Evolutionary conservation across 2,329 filamentous ascomycete species (phyloP).

Genomic region (Cadophora sp.): DNA sequence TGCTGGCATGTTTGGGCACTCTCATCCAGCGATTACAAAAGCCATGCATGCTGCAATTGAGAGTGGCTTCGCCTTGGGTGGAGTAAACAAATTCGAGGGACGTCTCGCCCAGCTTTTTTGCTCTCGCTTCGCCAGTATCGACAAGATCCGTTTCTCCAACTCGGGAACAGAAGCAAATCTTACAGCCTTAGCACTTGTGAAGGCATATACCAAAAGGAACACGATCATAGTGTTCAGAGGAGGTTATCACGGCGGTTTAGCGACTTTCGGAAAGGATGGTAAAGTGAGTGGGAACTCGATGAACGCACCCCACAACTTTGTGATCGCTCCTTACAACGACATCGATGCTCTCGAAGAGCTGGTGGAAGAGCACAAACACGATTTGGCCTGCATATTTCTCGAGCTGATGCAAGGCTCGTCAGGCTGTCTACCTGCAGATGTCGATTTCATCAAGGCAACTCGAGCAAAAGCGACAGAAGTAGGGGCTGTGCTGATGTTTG

Average conservation of each 20-base stretch:
- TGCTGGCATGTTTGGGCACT: conserved; percentile 72
- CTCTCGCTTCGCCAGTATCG: conserved; percentile 56
- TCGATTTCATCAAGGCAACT: conserved; percentile 28
- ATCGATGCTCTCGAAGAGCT: conserved; percentile 51
- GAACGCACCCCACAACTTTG: conserved; percentile 31
- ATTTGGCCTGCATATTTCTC: conserved; percentile 60
- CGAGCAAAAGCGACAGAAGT: conserved; percentile 31
- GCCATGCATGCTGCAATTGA: conserved; percentile 55
- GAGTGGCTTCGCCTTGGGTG: conserved; percentile 59
- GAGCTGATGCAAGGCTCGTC: conserved; percentile 71
- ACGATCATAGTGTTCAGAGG: conserved; percentile 32
- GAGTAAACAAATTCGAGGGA: conserved; percentile 57
- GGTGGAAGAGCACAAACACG: conserved; percentile 47
- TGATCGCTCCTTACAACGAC: conserved; percentile 69
- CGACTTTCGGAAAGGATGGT: conserved; percentile 49
- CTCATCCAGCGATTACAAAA: conserved; percentile 57
- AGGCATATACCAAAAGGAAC: conserved; percentile 26
- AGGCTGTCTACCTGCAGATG: conserved; percentile 57
- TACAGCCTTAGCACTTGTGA: conserved; percentile 56
- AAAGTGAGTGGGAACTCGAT: conserved; percentile 31
- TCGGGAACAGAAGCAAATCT: conserved; percentile 70
- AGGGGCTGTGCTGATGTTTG: conserved; percentile 68
- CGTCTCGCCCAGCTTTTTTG: conserved; percentile 56
- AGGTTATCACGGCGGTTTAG: conserved; percentile 37
- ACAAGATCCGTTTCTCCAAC: conserved; percentile 65